Base-by-base conservation (phyloP, 768 basidiomycete genomes). In the Russula ochroleuca region DNA sequence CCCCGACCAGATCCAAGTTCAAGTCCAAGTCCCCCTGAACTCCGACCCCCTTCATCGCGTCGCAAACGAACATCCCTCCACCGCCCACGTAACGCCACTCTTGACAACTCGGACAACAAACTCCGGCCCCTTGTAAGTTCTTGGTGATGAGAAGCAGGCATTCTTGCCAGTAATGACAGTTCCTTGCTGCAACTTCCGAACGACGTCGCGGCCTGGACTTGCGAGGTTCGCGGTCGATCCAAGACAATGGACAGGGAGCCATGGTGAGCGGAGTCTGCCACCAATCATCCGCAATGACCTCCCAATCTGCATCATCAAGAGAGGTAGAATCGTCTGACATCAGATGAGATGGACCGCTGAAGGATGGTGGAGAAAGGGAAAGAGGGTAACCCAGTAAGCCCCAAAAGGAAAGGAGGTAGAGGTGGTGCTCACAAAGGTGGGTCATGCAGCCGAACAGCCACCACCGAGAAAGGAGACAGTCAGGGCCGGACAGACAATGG, bases 251-350 rank as follows among this genome's bases (percentile, higher is more conserved):
- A 41, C 40, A 28, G 17, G 64, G 64, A 33, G 53, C 59, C 10
- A 65, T 33, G 61, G 38, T 63, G 54, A 63, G 61, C 9, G 67
- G 58, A 45, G 65, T 68, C 41, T 35, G 58, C 67, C 67, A 68
- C 67, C 67, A 67, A 63, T 61, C 65, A 19, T 68, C 61, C 41
- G 48, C 38, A 50, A 68, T 41, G 48, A 67, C 50, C 61, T 60
- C 67, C 67, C 65, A 68, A 43, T 67, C 67, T 59, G 40, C 64
- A 62, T 66, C 67, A 5, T 67, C 67, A 45, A 61, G 45, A 43
- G 57, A 23, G 33, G 49, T 38, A 40, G 57, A 57, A 52, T 58
- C 47, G 64, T 59, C 60, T 28, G 56, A 45, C 67, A 67, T 67
- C 55, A 66, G 62, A 64, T 58, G 62, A 33, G 59, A 25, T 61